Conservation (phyloP, 2,329 filamentous ascomycete species). For the Beauveria australis region DNA sequence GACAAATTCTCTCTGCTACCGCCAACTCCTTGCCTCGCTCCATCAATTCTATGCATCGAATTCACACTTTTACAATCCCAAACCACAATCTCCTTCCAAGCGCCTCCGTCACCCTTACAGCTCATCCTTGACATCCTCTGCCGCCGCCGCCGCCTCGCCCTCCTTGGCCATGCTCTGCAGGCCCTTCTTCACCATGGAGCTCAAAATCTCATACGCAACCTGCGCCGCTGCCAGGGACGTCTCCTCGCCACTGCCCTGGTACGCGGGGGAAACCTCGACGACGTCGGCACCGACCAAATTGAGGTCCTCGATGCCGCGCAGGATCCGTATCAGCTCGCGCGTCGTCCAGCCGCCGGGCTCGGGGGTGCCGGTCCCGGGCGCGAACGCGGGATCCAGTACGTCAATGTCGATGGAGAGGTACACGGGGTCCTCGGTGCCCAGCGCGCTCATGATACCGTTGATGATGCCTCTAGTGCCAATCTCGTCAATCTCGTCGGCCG, state of each 20-base stretch:
- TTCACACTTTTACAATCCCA: background rate
- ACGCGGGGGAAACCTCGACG: slow-evolving; percentile 77
- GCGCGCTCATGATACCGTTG: slow-evolving; percentile 57
- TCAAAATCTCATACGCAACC: slow-evolving; percentile 73
- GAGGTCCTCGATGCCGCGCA: slow-evolving; percentile 71
- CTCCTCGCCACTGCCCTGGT: slow-evolving; percentile 67
- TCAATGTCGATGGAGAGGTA: slow-evolving; percentile 80
- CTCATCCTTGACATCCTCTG: slow-evolving; percentile 27
- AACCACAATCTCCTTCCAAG: background rate
- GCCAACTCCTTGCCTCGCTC: background rate
- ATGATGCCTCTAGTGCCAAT: slow-evolving; percentile 65
- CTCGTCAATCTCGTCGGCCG: slow-evolving; percentile 79
- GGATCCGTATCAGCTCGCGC: slow-evolving; percentile 73
- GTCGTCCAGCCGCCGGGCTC: slow-evolving; percentile 91
- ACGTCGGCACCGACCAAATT: slow-evolving; percentile 87
- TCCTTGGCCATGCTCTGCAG: slow-evolving; percentile 29
- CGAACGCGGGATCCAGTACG: slow-evolving; percentile 62
- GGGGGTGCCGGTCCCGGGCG: slow-evolving; percentile 75
- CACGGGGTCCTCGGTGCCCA: slow-evolving; percentile 70
- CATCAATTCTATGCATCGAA: background rate
- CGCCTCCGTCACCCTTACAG: slow-evolving; percentile 19
- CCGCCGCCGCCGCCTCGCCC: slow-evolving; percentile 15
- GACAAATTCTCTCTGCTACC: background rate
- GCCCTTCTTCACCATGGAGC: slow-evolving; percentile 57
- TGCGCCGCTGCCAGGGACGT: slow-evolving; percentile 73